These are phyloP conservation scores for Penicillium simplicissimum DNA, from an alignment of 495 filamentous ascomycete species.

Conservation along the genomic window DNA sequence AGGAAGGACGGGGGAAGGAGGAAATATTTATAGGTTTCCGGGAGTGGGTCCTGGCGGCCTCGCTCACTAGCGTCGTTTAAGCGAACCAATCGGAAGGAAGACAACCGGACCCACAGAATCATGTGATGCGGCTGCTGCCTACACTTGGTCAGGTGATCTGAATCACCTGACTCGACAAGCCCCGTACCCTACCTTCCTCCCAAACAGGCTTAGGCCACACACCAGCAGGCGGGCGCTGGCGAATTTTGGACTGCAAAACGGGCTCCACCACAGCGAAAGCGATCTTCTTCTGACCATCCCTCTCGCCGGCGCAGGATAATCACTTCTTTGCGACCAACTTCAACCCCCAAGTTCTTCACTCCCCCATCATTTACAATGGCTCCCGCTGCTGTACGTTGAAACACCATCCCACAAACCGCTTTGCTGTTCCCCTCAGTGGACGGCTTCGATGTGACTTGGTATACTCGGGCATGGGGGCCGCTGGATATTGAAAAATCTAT, in stretches of 20 bases:
- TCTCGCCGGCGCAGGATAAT: conserved; percentile 57
- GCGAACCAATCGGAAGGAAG: conserved; percentile 20
- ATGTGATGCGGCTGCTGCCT: conserved; percentile 4
- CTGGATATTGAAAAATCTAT: conserved; percentile 33
- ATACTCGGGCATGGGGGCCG: conserved; percentile 4
- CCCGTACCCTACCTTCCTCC: conserved; percentile 31
- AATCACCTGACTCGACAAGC: conserved; percentile 10
- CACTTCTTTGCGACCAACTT: conserved; percentile 59
- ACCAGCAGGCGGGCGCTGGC: conserved; percentile 18
- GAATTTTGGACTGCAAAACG: conserved; percentile 21
- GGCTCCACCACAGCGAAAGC: conserved; percentile 34
- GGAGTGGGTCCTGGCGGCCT: conserved; percentile 19
- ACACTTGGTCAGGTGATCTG: background rate
- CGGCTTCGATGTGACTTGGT: conserved; percentile 14
- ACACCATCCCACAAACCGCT: conserved; percentile 60
- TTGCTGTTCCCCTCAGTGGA: conserved; percentile 71
- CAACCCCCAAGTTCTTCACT: conserved; percentile 24
- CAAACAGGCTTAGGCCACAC: conserved; percentile 32
- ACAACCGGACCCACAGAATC: background rate
- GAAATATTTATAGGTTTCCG: conserved; percentile 32
- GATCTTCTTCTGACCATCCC: conserved; percentile 32
- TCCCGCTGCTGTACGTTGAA: conserved; percentile 71
- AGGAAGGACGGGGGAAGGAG: conserved; percentile 26
- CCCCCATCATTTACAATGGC: conserved; percentile 49
- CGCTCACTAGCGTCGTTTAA: conserved; percentile 23